Evolutionary conservation across 1,139 yeast species (phyloP).

Genomic region (Wickerhamomyces sp.): DNA sequence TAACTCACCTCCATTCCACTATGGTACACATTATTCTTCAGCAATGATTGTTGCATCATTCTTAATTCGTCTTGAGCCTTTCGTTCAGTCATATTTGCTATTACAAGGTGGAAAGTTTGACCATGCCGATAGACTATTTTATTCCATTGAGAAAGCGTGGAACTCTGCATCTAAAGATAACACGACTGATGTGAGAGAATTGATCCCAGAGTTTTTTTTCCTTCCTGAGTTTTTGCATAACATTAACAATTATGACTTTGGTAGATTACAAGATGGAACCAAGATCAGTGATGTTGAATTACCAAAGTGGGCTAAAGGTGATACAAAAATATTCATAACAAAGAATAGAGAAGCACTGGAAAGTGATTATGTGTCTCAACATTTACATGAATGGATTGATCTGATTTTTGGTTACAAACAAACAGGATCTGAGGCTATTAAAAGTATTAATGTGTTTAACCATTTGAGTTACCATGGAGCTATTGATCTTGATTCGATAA

Average conservation of each 20-base stretch:
- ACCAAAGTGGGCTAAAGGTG: slow-evolving; percentile 81
- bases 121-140: slow-evolving; percentile 77
- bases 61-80: slow-evolving; percentile 70
- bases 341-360: slow-evolving; percentile 81
- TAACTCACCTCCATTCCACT: slow-evolving; percentile 69
- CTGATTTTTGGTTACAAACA: slow-evolving; percentile 77
- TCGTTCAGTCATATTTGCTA: slow-evolving; percentile 69
- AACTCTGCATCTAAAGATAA: slow-evolving; percentile 69
- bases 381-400: slow-evolving; percentile 80
- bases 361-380: slow-evolving; percentile 70
- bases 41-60: slow-evolving; percentile 88
- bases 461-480: slow-evolving; percentile 81
- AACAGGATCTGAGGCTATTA: slow-evolving; percentile 62
- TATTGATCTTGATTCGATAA: slow-evolving; percentile 64
- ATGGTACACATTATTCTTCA: slow-evolving; percentile 88
- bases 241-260: slow-evolving; percentile 62
- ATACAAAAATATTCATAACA: slow-evolving; percentile 64
- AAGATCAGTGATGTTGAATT: slow-evolving; percentile 56
- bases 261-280: slow-evolving; percentile 59
- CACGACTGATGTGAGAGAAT: slow-evolving; percentile 81
- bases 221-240: slow-evolving; percentile 72
- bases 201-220: slow-evolving; percentile 80
- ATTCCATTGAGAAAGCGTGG: slow-evolving; percentile 75
- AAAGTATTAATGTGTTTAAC: slow-evolving; percentile 70
- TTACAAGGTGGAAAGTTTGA: slow-evolving; percentile 86